phyloP scores from a whole-genome alignment of 164 flowering plant species.

The grape (Vitis vinifera) region DNA sequence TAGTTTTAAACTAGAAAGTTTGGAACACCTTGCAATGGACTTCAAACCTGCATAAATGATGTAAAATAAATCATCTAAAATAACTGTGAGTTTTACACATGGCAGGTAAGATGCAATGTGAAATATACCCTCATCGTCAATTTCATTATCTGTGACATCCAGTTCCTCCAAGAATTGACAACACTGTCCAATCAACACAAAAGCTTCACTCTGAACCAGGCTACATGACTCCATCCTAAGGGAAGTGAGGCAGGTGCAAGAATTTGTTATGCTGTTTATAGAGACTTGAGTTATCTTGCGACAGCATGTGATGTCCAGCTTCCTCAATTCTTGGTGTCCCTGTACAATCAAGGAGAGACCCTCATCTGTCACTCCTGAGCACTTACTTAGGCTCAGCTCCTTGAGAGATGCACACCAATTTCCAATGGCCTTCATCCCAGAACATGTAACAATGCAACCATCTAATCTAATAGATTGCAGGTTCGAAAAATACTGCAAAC shows the following conservation, averaged over 20 bases:
- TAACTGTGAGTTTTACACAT: background rate
- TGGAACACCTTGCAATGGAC: constrained; percentile 23
- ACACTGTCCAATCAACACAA: constrained; percentile 22
- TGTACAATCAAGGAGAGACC: constrained; percentile 21
- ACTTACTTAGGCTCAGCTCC: constrained; percentile 39
- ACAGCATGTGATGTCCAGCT: constrained; percentile 33
- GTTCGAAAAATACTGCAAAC: constrained; percentile 14
- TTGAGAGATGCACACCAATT: constrained; percentile 20
- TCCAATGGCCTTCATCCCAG: constrained; percentile 26
- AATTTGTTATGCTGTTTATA: constrained; percentile 18
- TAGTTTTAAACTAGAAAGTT: constrained; percentile 17
- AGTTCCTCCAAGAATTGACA: constrained; percentile 26
- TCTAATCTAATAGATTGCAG: constrained; percentile 32
- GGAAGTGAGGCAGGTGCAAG: constrained; percentile 24
- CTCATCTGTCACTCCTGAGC: constrained; percentile 36
- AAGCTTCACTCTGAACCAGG: constrained; percentile 23
- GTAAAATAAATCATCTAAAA: background rate
- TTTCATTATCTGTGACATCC: constrained; percentile 26
- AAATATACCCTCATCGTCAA: constrained; percentile 26
- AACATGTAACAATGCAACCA: constrained; percentile 27
- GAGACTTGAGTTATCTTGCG: constrained; percentile 32
- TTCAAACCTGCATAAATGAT: constrained; percentile 19
- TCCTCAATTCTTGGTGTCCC: constrained; percentile 20
- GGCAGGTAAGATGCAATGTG: background rate
- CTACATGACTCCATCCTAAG: constrained; percentile 33